Percentiles rank a stretch among this genome's conserved stretches.
phyloP scores from a whole-genome alignment of 441 rosid genomes.

The Bruguiera hainesii region DNA sequence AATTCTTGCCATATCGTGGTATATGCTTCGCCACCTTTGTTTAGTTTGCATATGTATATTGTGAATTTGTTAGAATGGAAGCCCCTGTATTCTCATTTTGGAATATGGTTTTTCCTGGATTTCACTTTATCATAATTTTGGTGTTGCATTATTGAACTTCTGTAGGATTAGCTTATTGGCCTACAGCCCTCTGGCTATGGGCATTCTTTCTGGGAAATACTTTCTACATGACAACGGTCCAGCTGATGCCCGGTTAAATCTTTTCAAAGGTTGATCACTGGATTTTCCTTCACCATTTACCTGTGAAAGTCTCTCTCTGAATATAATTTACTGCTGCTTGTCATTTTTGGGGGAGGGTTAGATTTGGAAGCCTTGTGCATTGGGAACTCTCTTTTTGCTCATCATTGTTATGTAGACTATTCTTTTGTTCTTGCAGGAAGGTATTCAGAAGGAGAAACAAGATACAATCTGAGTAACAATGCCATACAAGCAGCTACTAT shows the following conservation, averaged over 20 bases:
- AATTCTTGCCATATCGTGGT: no score
- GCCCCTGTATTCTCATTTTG: neutral
- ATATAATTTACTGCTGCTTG: neutral
- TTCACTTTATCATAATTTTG: neutral
- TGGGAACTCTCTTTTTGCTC: neutral
- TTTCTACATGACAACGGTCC: conserved; percentile 45
- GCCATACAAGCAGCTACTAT: conserved; percentile 32
- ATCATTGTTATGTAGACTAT: conserved; percentile 6
- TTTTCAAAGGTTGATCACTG: conserved; percentile 40
- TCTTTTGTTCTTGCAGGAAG: conserved; percentile 37
- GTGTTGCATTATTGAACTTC: conserved; percentile 9
- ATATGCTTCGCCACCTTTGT: no score
- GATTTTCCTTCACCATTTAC: conserved; percentile 7
- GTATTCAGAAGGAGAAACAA: conserved; percentile 57
- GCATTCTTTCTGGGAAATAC: conserved; percentile 68
- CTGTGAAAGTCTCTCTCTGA: neutral
- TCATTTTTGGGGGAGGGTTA: neutral
- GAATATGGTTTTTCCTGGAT: neutral
- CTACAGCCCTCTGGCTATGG: conserved; percentile 69
- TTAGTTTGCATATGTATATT: neutral
- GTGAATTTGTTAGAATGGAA: neutral
- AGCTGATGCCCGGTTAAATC: conserved; percentile 51
- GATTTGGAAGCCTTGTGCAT: no score
- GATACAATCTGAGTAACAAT: conserved; percentile 44
- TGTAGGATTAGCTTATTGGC: conserved; percentile 49